Base-by-base conservation (phyloP, 1,284 basidiomycete genomes). In the Puccinia triticina region DNA sequence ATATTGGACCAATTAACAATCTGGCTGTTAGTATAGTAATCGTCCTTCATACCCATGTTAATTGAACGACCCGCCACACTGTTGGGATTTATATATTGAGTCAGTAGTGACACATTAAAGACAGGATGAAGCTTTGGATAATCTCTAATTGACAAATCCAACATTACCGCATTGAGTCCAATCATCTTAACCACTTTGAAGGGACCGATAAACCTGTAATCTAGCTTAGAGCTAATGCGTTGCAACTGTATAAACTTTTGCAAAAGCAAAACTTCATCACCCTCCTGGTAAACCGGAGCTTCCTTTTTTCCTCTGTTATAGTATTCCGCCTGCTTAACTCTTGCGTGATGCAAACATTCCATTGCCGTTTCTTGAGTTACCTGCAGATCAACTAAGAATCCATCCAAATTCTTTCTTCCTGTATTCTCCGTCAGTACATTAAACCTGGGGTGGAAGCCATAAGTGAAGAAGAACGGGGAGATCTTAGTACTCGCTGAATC, bases 91-190 rank as follows among this genome's bases (percentile, higher is more conserved):
- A 8, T 46, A 14, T 46, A 46, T 46, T 14, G 7, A 8, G 14
- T 14, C 14, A 46, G 8, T 8, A 73, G 26, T 2, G 43, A 32
- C 1, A 73, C 71, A 73, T 73, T 73, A 29, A 73, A 73, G 26
- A 73, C 71, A n/a, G 71, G 71, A 73, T 73, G 71, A 7, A 73
- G 7, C 23, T 55, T 48, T 29, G 71, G 50, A 32, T 50, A 73
- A 8, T 73, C 46, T 18, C n/a, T n/a, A n/a, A n/a, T 16, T 50
- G 43, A 11, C 5, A 73, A 1, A 40, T 48, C 43, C 43, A 73
- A 32, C 3, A 43, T 18, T 10, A 73, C 71, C 26, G 71, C 71
- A 26, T 73, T 73, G 5, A 29, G 26, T n/a, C 46, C 71, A 21
- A 73, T 46, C 71, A 73, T 73, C n/a, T 73, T 29, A 18, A 50